Conservation (phyloP, 2,329 filamentous ascomycete species). For the Arthrobotrys sinensis region DNA sequence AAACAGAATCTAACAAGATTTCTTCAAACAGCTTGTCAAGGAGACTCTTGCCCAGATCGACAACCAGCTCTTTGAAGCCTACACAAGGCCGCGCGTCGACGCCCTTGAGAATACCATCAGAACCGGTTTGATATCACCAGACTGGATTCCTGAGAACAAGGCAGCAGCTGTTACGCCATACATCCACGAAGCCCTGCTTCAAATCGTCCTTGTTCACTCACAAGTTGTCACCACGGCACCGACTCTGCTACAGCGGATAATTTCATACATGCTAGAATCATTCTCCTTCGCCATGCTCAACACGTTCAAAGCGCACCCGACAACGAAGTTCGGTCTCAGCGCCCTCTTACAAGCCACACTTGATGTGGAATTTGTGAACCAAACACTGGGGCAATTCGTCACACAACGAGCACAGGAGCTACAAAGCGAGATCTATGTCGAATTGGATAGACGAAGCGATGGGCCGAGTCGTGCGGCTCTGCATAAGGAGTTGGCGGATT, state of each 20-base stretch:
- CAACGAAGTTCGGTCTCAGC: conserved; percentile 78
- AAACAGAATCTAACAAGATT: conserved; percentile 6
- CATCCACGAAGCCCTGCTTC: conserved; percentile 87
- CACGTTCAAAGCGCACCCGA: conserved; percentile 77
- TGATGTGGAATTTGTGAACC: conserved; percentile 95
- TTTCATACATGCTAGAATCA: conserved; percentile 89
- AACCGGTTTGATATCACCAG: conserved; percentile 78
- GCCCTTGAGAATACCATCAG: conserved; percentile 79
- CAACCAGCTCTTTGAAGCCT: conserved; percentile 89
- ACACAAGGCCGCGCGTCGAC: conserved; percentile 83
- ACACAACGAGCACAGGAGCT: conserved; percentile 84
- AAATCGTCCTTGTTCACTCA: conserved; percentile 90
- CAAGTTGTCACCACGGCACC: conserved; percentile 86
- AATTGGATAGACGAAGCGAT: conserved; percentile 89
- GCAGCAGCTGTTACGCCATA: conserved; percentile 82
- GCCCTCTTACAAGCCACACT: conserved; percentile 96
- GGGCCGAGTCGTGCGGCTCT: conserved; percentile 84
- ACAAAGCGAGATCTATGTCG: conserved; percentile 92
- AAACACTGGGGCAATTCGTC: conserved; percentile 91
- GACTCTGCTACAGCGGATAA: conserved; percentile 82
- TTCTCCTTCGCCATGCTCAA: conserved; percentile 84
- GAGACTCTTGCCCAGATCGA: conserved; percentile 94
- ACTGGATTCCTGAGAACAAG: conserved; percentile 77
- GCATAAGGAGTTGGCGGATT: conserved; percentile 89
- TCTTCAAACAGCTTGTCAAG: conserved; percentile 76